Evolutionary conservation across 768 basidiomycete genomes (phyloP).

Genomic region (Hebeloma cylindrosporum): DNA sequence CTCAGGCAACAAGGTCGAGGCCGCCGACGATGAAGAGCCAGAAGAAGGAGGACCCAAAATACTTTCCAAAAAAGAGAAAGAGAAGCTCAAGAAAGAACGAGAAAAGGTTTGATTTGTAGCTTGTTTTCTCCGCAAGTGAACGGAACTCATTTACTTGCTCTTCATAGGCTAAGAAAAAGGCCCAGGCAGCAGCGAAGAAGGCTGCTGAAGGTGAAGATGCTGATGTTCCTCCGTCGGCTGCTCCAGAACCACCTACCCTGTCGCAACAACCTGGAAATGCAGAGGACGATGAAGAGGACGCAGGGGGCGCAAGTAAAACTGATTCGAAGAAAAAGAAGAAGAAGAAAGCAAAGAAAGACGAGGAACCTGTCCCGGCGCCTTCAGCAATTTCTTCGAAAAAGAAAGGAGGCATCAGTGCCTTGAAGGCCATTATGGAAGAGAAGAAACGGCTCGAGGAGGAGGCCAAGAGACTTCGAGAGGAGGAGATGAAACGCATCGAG

Average conservation of each 20-base stretch:
- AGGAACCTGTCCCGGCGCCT: constrained; percentile 46
- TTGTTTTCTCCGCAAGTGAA: constrained; percentile 6
- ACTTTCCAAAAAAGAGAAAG: constrained; percentile 94
- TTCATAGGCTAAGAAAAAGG: constrained; percentile 88
- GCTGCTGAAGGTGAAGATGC: constrained; percentile 31
- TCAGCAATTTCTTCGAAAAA: constrained; percentile 57
- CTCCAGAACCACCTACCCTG: constrained; percentile 29
- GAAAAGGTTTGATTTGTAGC: constrained; percentile 71
- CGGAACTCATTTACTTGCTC: constrained; percentile 8
- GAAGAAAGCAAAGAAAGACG: constrained; percentile 71
- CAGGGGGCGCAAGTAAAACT: constrained; percentile 47
- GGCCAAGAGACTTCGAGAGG: constrained; percentile 65
- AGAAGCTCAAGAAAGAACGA: constrained; percentile 93
- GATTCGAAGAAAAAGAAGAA: constrained; percentile 86
- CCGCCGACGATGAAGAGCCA: constrained; percentile 51
- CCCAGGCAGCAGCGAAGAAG: constrained; percentile 87
- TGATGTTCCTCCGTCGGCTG: constrained; percentile 25
- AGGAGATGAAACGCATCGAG: constrained; percentile 78
- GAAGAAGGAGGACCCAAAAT: constrained; percentile 64
- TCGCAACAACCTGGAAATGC: constrained; percentile 44
- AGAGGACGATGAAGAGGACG: constrained; percentile 62
- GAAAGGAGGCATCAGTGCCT: constrained; percentile 76
- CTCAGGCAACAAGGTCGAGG: constrained; percentile 32
- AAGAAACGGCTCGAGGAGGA: constrained; percentile 89
- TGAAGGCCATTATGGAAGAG: constrained; percentile 91